Evolutionary conservation across 371 early-diverging fungal genomes (phyloP), one percentile per base, ranked within the genome.

Genomic region (Mucor plumbeus): DNA sequence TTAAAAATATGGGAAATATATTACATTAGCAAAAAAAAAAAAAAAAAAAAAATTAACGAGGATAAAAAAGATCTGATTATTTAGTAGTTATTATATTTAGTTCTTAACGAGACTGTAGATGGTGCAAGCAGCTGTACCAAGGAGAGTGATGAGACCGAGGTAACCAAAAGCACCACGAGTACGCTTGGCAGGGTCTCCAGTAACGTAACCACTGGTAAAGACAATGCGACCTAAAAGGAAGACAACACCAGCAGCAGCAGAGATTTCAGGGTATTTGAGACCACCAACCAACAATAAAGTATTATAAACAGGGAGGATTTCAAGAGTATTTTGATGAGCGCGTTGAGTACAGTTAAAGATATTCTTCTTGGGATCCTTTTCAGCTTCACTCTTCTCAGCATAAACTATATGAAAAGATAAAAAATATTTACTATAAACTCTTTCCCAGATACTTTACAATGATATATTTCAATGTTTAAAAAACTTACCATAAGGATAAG

Each of bases 281-380:
- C 88, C 87, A 50, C 83, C 80, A 36, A 82, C 55, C 50, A 82
- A 59, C 44, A 87, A 75, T 11, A 78, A 61, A 41, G 74, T 67
- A 55, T 71, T 62, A 43, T 72, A 75, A 8, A 78, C 13, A 15
- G 85, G 80, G 36, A 76, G 75, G 10, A 55, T 34, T 59, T 79
- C 85, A 13, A 79, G 63, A 14, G 76, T 71, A 60, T 80, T 79
- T 69, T 89, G 91, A 76, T 91, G 91, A 35, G 85, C 88, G 53
- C 91, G 86, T 74, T 91, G 91, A 64, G 78, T 69, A 79, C 91
- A 89, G 80, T 89, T 88, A 78, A 90, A 90, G 38, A 85, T 41
- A 66, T 81, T 66, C 72, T 89, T 89, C 69, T 81, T 82, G 26
- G 74, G 76, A 63, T 87, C 85, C 60, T 77, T 79, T 66, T 87